These are phyloP conservation scores for Boletus reticuloceps DNA, from an alignment of 768 basidiomycete species.

Conservation along the genomic window DNA sequence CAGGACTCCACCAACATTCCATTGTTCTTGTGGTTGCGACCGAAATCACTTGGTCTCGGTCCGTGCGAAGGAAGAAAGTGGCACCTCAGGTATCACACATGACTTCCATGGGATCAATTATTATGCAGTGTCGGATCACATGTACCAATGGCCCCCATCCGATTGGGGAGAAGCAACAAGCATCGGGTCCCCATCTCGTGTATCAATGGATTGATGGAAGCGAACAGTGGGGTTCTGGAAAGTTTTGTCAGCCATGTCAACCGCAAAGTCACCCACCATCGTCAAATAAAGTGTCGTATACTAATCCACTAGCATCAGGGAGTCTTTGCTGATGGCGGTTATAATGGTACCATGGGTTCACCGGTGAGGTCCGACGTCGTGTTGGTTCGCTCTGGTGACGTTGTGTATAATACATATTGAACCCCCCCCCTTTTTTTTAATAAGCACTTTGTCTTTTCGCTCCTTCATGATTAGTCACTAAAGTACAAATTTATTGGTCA, in stretches of 20 bases:
- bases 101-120: background rate
- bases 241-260: constrained; percentile 66
- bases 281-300: too few relatives aligned
- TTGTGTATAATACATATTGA: too few relatives aligned
- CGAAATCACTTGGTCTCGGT: constrained; percentile 67
- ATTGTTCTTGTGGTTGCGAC: constrained; percentile 28
- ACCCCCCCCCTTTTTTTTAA: too few relatives aligned
- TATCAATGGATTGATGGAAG: constrained; percentile 64
- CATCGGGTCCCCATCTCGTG: constrained; percentile 22
- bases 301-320: too few relatives aligned
- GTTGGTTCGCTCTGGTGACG: too few relatives aligned
- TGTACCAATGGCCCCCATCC: constrained; percentile 15
- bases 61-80: constrained; percentile 52
- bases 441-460: too few relatives aligned
- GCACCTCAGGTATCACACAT: background rate
- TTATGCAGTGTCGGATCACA: constrained; percentile 26
- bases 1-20: background rate
- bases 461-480: too few relatives aligned
- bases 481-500: too few relatives aligned
- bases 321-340: too few relatives aligned
- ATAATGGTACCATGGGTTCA: too few relatives aligned
- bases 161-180: constrained; percentile 8
- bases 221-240: constrained; percentile 58
- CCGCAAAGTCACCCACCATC: constrained; percentile 50
- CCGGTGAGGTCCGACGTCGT: too few relatives aligned